A percentile compares a stretch with the other conserved stretches of the same genome.
Conservation (phyloP, 257 asterid genomes). For the Oldenlandia corymbosa region DNA sequence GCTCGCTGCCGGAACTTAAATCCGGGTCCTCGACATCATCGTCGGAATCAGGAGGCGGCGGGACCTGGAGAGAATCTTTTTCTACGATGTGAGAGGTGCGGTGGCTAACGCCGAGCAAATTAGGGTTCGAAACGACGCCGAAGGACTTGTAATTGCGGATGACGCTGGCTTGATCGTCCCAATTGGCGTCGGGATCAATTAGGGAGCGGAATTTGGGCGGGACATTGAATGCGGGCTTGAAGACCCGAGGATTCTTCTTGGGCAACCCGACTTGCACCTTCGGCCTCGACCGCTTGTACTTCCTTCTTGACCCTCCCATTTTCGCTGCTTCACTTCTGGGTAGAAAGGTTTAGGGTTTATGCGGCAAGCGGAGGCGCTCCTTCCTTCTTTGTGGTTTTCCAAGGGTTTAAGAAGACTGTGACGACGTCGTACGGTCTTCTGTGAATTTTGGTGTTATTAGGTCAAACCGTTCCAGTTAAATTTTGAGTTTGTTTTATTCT, state of each 20-base stretch:
- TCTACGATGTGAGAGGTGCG: constrained; percentile 72
- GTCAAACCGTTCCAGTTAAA: no score
- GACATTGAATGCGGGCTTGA: constrained; percentile 87
- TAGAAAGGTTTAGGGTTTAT: no score
- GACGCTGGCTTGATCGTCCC: constrained; percentile 88
- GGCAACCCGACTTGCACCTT: constrained; percentile 80
- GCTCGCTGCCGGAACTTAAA: constrained; percentile 77
- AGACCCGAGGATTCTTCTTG: constrained; percentile 58
- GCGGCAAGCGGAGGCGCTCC: background rate
- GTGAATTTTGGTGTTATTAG: no score
- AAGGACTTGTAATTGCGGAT: constrained; percentile 83
- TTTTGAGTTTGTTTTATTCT: no score
- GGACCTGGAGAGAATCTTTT: constrained; percentile 64
- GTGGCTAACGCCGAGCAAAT: constrained; percentile 77
- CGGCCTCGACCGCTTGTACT: constrained; percentile 65
- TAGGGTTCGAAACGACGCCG: constrained; percentile 92
- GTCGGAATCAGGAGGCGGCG: constrained; percentile 25
- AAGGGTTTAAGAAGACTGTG: constrained; percentile 14
- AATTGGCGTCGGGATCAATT: constrained; percentile 50
- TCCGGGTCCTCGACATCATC: constrained; percentile 24
- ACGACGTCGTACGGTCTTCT: constrained; percentile 4
- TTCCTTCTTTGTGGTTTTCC: constrained; percentile 12
- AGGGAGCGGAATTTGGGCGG: constrained; percentile 75
- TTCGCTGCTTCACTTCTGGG: background rate
- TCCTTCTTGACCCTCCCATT: constrained; percentile 95